Percentiles rank a stretch among this genome's conserved stretches.
phyloP scores from a whole-genome alignment of 768 basidiomycete species.

The Lepiota venenata region DNA sequence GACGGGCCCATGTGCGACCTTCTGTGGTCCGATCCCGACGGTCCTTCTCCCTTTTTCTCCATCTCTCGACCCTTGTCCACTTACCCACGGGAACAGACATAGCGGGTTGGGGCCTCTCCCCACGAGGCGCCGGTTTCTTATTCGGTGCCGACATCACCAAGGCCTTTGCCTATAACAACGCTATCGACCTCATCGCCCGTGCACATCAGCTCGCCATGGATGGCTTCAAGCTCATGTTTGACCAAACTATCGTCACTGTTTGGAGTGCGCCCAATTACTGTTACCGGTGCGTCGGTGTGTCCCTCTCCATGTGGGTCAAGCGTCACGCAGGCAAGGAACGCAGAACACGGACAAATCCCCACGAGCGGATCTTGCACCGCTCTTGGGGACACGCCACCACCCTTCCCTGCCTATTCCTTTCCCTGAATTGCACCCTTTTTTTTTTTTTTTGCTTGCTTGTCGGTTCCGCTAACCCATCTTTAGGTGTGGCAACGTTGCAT shows the following conservation, averaged over 20 bases:
- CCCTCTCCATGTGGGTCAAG: conserved; percentile 7
- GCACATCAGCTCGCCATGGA: conserved; percentile 99
- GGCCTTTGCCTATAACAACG: conserved; percentile 86
- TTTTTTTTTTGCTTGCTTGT: not conserved
- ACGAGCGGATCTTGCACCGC: conserved; percentile 8
- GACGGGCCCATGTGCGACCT: conserved; percentile 99
- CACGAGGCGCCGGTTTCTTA: conserved; percentile 94
- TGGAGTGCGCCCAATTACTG: conserved; percentile 99
- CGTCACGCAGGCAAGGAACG: no score
- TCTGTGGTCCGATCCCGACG: conserved; percentile 99
- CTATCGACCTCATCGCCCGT: conserved; percentile 91
- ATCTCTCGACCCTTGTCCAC: conserved; percentile 18
- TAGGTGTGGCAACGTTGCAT: conserved; percentile 95
- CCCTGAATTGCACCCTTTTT: conserved; percentile 4
- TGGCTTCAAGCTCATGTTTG: conserved; percentile 97
- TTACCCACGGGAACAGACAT: conserved; percentile 54
- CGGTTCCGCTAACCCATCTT: not conserved
- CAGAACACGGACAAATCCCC: not conserved
- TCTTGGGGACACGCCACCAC: not conserved
- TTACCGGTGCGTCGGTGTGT: conserved; percentile 70
- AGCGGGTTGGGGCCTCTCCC: conserved; percentile 92
- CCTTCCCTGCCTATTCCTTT: conserved; percentile 9
- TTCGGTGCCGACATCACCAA: conserved; percentile 94
- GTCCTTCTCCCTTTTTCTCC: conserved; percentile 37
- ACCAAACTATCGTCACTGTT: conserved; percentile 91